phyloP scores from a whole-genome alignment of 1,139 yeast genomes.

The Yamadazyma songkhlaensis region DNA sequence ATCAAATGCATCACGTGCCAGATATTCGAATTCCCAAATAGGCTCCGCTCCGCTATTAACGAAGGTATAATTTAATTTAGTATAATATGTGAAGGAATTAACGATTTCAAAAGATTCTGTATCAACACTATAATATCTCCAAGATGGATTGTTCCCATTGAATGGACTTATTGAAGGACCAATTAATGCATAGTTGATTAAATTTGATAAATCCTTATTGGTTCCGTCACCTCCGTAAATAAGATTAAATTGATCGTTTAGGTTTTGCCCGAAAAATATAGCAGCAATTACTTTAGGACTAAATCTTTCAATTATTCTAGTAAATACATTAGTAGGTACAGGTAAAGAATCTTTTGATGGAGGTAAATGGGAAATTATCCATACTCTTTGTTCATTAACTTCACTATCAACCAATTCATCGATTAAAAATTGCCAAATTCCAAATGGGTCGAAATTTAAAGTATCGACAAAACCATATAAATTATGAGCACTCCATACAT shows the following conservation, averaged over 20 bases:
- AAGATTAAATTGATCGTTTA: conserved; percentile 25
- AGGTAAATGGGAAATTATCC: conserved; percentile 34
- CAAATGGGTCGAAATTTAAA: conserved; percentile 22
- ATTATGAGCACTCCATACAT: conserved; percentile 28
- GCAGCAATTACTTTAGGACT: conserved; percentile 34
- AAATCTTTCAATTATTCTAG: conserved; percentile 26
- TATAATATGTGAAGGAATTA: conserved; percentile 28
- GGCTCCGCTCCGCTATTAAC: conserved; percentile 29
- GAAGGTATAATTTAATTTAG: conserved; percentile 26
- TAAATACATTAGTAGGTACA: conserved; percentile 24
- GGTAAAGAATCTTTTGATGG: conserved; percentile 22
- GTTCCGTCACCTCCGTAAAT: conserved; percentile 22
- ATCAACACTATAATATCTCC: conserved; percentile 33
- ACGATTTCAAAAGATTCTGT: conserved; percentile 25
- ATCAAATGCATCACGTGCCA: conserved; percentile 28
- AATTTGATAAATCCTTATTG: conserved; percentile 16
- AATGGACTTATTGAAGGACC: conserved; percentile 31
- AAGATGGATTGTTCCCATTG: conserved; percentile 27
- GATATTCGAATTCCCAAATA: conserved; percentile 27
- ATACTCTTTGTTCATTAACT: conserved; percentile 25
- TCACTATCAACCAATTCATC: conserved; percentile 29
- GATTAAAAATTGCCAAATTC: conserved; percentile 27
- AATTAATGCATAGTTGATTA: conserved; percentile 27
- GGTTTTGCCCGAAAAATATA: conserved; percentile 28
- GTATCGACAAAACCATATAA: conserved; percentile 23